Evolutionary conservation across 345 rosid genomes (phyloP).

Genomic region (Gynandropsis gynandra): DNA sequence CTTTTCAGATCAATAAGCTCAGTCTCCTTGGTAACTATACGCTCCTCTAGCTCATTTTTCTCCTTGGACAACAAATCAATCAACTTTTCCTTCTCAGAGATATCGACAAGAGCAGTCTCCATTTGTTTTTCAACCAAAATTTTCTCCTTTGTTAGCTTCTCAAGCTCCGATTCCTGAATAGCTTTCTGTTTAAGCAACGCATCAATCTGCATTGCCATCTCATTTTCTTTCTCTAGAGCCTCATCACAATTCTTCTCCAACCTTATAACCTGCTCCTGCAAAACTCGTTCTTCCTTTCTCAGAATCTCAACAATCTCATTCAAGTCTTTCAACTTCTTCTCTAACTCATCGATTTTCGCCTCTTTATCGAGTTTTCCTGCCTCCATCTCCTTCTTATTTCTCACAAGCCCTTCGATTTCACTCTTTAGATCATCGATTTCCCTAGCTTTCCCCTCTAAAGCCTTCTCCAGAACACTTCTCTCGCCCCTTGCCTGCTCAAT

Average conservation of each 20-base stretch:
- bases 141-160: conserved; percentile 28
- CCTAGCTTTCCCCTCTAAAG: conserved; percentile 21
- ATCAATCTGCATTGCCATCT: conserved; percentile 32
- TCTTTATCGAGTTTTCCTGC: conserved; percentile 23
- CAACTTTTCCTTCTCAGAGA: conserved; percentile 30
- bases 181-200: conserved; percentile 33
- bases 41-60: conserved; percentile 42
- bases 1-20: conserved; percentile 34
- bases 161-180: conserved; percentile 30
- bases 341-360: conserved; percentile 33
- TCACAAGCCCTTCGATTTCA: conserved; percentile 26
- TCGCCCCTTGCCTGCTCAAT: conserved; percentile 21
- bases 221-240: conserved; percentile 33
- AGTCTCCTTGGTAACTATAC: conserved; percentile 27
- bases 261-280: conserved; percentile 27
- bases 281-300: conserved; percentile 33
- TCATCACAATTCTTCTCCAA: conserved; percentile 43
- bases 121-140: conserved; percentile 17
- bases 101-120: conserved; percentile 19
- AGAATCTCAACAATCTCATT: conserved; percentile 24
- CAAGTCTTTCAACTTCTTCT: conserved; percentile 26
- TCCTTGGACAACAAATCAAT: conserved; percentile 31
- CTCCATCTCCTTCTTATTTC: conserved; percentile 38
- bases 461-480: conserved; percentile 31
- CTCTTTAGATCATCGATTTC: conserved; percentile 32